phyloP scores from a whole-genome alignment of 495 filamentous ascomycete genomes.

The Glonium stellatum region DNA sequence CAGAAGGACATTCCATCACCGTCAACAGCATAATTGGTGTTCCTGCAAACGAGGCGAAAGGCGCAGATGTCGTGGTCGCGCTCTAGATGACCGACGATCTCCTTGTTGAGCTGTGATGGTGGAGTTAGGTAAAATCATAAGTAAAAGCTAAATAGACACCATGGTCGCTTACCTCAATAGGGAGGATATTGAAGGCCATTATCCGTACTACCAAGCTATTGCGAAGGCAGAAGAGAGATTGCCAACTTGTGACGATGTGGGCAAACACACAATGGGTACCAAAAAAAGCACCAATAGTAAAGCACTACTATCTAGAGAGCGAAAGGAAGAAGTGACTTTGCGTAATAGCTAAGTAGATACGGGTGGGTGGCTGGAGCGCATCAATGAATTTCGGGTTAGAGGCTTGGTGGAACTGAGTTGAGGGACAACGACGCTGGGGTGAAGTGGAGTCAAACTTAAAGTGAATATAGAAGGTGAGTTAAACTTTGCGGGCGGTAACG shows the following conservation, averaged over 20 bases:
- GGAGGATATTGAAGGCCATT: constrained; percentile 12
- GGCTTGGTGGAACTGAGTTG: not conserved
- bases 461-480: not conserved
- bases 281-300: too few species aligned
- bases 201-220: not conserved
- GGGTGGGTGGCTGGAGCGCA: not conserved
- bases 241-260: not conserved
- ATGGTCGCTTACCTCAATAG: constrained; percentile 3
- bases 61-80: constrained; percentile 29
- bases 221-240: not conserved
- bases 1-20: constrained; percentile 30
- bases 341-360: too few species aligned
- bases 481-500: too few species aligned
- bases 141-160: not conserved
- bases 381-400: not conserved
- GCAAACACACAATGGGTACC: not conserved
- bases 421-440: not conserved
- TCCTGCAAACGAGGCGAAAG: constrained; percentile 27
- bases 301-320: too few species aligned
- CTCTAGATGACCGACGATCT: constrained; percentile 32
- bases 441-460: not conserved
- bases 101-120: constrained; percentile 27
- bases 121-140: not conserved
- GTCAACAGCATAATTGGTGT: constrained; percentile 30
- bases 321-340: too few species aligned